Evolutionary conservation across 1,284 basidiomycete species (phyloP).

Genomic region (Veloboletus limbatus): DNA sequence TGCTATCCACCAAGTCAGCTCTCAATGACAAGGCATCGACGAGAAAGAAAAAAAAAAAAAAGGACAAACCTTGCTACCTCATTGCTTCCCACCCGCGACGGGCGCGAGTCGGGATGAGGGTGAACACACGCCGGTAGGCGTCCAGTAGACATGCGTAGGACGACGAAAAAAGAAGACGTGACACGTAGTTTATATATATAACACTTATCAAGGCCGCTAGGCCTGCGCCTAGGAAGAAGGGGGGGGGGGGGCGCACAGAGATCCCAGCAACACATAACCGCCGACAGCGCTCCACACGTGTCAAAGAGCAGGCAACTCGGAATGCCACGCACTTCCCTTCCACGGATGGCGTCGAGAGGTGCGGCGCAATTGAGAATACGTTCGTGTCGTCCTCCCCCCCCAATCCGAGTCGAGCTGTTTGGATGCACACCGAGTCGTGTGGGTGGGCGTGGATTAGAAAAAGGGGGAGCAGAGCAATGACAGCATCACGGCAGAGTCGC

Average conservation of each 20-base stretch:
- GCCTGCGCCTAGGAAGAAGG: no score
- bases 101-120: not conserved
- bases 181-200: no score
- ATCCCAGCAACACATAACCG: conserved; percentile 4
- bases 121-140: conserved; percentile 1
- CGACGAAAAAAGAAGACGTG: no score
- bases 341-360: no score
- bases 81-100: not conserved
- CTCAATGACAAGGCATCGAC: not conserved
- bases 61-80: conserved; percentile 12
- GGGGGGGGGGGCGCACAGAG: no score
- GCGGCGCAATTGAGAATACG: no score
- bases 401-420: no score
- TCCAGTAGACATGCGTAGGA: conserved; percentile 17
- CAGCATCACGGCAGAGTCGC: conserved; percentile 14
- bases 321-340: conserved; percentile 2
- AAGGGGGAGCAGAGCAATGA: no score
- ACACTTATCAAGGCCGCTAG: no score
- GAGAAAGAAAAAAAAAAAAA: not conserved
- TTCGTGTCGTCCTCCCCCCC: no score
- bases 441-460: no score
- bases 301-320: conserved; percentile 12
- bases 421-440: no score
- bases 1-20: conserved; percentile 3
- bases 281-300: conserved; percentile 9